Conservation (phyloP, 495 filamentous ascomycete genomes). For the Haplographium delicatum region DNA sequence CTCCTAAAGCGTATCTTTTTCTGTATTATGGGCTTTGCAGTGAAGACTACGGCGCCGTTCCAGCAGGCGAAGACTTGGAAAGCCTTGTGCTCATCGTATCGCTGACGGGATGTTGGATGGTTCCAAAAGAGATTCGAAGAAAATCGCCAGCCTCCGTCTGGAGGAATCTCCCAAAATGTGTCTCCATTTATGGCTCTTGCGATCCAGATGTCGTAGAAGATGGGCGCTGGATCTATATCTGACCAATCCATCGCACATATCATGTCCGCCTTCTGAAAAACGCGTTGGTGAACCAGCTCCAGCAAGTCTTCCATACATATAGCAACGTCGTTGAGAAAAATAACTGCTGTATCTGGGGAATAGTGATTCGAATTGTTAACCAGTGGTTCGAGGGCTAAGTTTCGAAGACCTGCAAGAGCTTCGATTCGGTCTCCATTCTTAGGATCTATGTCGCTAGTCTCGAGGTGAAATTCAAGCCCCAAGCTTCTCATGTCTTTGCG, state of each 20-base stretch:
- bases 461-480: slow-evolving; percentile 32
- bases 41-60: slow-evolving; percentile 40
- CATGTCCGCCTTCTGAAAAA: slow-evolving; percentile 41
- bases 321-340: slow-evolving; percentile 47
- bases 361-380: slow-evolving; percentile 13
- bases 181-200: slow-evolving; percentile 44
- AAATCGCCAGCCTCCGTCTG: slow-evolving; percentile 36
- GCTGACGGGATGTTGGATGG: slow-evolving; percentile 24
- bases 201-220: slow-evolving; percentile 50
- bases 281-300: slow-evolving; percentile 43
- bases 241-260: slow-evolving; percentile 52
- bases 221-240: slow-evolving; percentile 31
- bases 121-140: slow-evolving; percentile 44
- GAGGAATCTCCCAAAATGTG: slow-evolving; percentile 43
- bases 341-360: slow-evolving; percentile 32
- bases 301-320: slow-evolving; percentile 48
- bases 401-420: slow-evolving; percentile 39
- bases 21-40: slow-evolving; percentile 30
- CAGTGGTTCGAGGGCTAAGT: slow-evolving; percentile 39
- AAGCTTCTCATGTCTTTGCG: slow-evolving; percentile 29
- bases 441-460: slow-evolving; percentile 34
- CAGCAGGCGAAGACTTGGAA: slow-evolving; percentile 53
- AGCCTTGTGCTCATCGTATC: slow-evolving; percentile 29
- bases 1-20: slow-evolving; percentile 33
- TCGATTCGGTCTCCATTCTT: slow-evolving; percentile 32